phyloP scores from a whole-genome alignment of 2,329 filamentous ascomycete species.

The Ophiognomonia clavigignenti-juglandacearum region DNA sequence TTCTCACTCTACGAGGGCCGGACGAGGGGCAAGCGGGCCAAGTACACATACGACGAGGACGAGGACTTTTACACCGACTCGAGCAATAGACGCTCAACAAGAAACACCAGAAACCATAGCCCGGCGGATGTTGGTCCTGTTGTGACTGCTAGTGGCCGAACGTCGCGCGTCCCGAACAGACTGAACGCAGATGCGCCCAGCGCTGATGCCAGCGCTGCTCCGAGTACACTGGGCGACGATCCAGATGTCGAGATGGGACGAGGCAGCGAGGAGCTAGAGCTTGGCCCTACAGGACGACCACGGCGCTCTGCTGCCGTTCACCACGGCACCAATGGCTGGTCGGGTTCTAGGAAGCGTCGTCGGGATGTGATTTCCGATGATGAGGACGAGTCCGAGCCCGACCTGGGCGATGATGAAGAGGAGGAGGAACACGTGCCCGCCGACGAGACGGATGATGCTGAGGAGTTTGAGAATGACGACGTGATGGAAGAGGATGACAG shows the following conservation, averaged over 20 bases:
- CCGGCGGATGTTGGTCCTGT: conserved; percentile 62
- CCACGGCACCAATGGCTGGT: conserved; percentile 46
- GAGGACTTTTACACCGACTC: conserved; percentile 66
- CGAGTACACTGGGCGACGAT: conserved; percentile 41
- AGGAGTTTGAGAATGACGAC: conserved; percentile 50
- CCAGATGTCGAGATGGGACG: conserved; percentile 21
- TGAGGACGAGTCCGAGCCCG: conserved; percentile 65
- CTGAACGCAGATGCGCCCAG: conserved; percentile 56
- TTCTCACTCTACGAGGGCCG: conserved; percentile 95
- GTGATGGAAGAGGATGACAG: conserved; percentile 50
- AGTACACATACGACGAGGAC: conserved; percentile 93
- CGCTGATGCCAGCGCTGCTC: conserved; percentile 41
- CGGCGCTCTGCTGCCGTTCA: conserved; percentile 45
- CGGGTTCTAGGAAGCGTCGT: conserved; percentile 30
- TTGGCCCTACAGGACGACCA: conserved; percentile 44
- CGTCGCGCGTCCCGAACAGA: conserved; percentile 66
- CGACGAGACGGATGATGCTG: conserved; percentile 52
- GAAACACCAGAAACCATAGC: conserved; percentile 70
- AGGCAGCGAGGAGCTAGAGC: conserved; percentile 29
- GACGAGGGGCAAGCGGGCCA: conserved; percentile 91
- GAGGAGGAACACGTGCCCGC: conserved; percentile 65
- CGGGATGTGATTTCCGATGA: conserved; percentile 56
- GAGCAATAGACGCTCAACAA: conserved; percentile 61
- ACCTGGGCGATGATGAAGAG: conserved; percentile 72
- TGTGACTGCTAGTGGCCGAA: conserved; percentile 81